Percentiles rank a stretch among this genome's conserved stretches.
Evolutionary conservation across 306 rosid species (phyloP).

Genomic region (Malus sylvestris): DNA sequence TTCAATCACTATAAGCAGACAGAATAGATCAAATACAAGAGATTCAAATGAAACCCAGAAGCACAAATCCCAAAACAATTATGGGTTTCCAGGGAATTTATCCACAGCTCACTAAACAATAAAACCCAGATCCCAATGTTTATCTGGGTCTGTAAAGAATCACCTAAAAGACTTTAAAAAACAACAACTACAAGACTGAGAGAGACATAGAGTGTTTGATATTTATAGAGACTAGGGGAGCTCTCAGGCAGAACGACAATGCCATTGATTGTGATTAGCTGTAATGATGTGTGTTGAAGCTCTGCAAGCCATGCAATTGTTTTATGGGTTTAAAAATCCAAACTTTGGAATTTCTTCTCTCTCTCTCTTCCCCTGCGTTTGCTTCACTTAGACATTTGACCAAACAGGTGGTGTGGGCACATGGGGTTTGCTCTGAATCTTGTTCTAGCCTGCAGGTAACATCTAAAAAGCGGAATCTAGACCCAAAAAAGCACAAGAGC

Average conservation of each 20-base stretch:
- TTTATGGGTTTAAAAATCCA: neutral
- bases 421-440: slow-evolving; percentile 25
- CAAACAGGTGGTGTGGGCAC: slow-evolving; percentile 34
- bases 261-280: slow-evolving; percentile 33
- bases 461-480: neutral
- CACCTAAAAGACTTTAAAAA: neutral
- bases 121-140: slow-evolving; percentile 14
- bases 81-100: slow-evolving; percentile 11
- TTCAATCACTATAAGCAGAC: neutral
- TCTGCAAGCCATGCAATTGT: slow-evolving; percentile 19
- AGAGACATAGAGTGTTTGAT: neutral
- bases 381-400: slow-evolving; percentile 17
- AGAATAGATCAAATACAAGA: neutral
- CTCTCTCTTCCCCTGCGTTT: neutral
- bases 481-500: neutral
- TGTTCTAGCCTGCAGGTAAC: neutral
- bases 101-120: neutral
- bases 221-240: slow-evolving; percentile 8
- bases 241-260: slow-evolving; percentile 26
- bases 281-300: slow-evolving; percentile 16
- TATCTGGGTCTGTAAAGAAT: slow-evolving; percentile 4
- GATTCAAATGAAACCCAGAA: neutral
- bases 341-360: slow-evolving; percentile 8
- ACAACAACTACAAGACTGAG: neutral
- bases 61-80: slow-evolving; percentile 30